Percentiles rank a stretch among this genome's conserved stretches.
Evolutionary conservation across 225 moss, liverwort and hornwort genomes (phyloP).

Genomic region (Neckera pumila): DNA sequence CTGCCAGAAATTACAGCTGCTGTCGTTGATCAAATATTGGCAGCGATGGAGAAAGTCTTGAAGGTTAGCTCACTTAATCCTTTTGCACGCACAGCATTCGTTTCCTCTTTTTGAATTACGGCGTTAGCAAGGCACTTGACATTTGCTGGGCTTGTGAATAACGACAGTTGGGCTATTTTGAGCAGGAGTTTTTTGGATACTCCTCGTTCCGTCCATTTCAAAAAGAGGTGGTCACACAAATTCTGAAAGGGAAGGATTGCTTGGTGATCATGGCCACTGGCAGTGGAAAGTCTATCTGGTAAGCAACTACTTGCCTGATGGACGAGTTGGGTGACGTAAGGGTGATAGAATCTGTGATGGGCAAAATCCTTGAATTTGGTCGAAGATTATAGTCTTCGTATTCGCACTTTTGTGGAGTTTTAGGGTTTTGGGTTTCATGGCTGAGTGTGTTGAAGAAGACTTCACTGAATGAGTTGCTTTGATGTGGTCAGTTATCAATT

Average conservation of each 20-base stretch:
- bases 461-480: constrained; percentile 4
- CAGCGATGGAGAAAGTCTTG: constrained; percentile 51
- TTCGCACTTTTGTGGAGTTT: neutral
- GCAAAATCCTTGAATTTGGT: neutral
- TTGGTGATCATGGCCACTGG: constrained; percentile 95
- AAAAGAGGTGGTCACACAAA: constrained; percentile 60
- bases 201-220: constrained; percentile 68
- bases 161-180: neutral
- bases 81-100: neutral
- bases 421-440: neutral
- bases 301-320: neutral
- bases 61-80: constrained; percentile 26
- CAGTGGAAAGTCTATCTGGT: constrained; percentile 87
- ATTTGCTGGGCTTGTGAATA: neutral
- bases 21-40: neutral
- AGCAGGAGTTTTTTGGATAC: constrained; percentile 72
- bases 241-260: constrained; percentile 73
- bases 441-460: neutral
- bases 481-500: constrained; percentile 65
- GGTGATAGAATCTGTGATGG: neutral
- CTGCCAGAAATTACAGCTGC: neutral
- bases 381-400: neutral
- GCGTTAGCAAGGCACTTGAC: neutral
- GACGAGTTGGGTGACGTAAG: neutral
- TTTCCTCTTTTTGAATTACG: neutral